Evolutionary conservation across 2,329 filamentous ascomycete species (phyloP), one percentile per base, ranked within the genome.

Genomic region (Fusarium robinianum): DNA sequence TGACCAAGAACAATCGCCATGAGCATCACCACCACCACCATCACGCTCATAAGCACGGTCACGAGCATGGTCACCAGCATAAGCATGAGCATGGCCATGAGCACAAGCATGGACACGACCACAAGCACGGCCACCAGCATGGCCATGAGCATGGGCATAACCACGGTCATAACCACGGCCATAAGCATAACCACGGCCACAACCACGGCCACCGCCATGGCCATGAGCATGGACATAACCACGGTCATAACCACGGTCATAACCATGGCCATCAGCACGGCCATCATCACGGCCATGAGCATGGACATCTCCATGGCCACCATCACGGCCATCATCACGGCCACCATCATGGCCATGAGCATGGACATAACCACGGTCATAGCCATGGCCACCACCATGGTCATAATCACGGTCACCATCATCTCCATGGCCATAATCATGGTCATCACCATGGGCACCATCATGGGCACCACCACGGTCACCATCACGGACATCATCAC

Each of bases 171-270:
- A n/a, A n/a, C n/a, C n/a, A n/a, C n/a, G n/a, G n/a, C n/a, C n/a
- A n/a, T n/a, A n/a, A n/a, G n/a, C 42, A 46, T 19, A 29, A 40
- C 22, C 42, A 46, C 19, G 18, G 40, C 17, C 35, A 46, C 8
- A 35, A 34, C 17, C 42, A 46, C 8, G 18, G 24, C n/a, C 32
- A 43, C 10, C 25, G 41, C 21, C 29, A 35, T 11, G 24, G 32
- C 2, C 29, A 44, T 9, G 41, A 30, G 12, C 34, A 43, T 12
- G 44, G 32, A 2, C 14, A 25, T 11, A 23, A 23, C 5, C 18
- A 21, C 2, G 17, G 38, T 6, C 8, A 25, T 19, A 11, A 36
- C 10, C 30, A 27, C 19, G 31, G 24, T 9, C 22, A 10, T 16
- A 12, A 23, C 5, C n/a, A 37, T 7, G 32, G 29, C 1, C 29